Evolutionary conservation across 495 filamentous ascomycete species (phyloP), one percentile per base, ranked within the genome.

Genomic region (Pyrenopolyporus hunteri): DNA sequence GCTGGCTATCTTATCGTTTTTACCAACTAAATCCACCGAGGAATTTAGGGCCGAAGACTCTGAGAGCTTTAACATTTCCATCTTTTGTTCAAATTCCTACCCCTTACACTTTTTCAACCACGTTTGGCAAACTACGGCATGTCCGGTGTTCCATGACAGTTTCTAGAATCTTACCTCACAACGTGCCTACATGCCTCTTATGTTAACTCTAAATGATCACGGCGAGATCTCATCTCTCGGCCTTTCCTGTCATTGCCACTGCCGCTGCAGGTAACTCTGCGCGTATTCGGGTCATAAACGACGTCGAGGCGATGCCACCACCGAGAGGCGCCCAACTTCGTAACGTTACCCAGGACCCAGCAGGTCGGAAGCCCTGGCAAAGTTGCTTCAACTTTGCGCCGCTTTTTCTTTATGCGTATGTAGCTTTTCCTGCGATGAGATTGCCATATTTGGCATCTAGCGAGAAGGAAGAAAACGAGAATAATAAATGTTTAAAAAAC

Each of bases 291-390:
- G 32, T 43, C 57, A 46, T 42, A 57, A 57, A 52, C 22, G 29
- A 32, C 22, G 2, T 13, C 16, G 35, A n/a, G 23, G 11, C 10
- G 28, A 8, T 45, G 28, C 16, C 1, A 39, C 13, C 5, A 42
- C 40, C 10, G 28, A 36, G 33, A 13, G 37, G 33, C 26, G 23
- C 10, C n/a, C 4, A 49, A 43, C 19, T 37, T 28, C 42, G 62
- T 59, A 59, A 64, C 62, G 62, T 64, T 64, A 64, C 62, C 61
- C 62, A 33, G 14, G 55, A 55, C 50, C 49, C 55, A 50, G 29
- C 45, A 50, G 49, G 44, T 32, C 43, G 62, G 62, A 64, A 45
- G 62, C 25, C 26, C 31, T 28, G 22, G 26, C 10, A 37, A 49
- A 35, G 50, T 29, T 14, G 37, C 49, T 36, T 35, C 37, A 23